Evolutionary conservation across 805 yeast species (phyloP).

Genomic region (Pichia exigua): DNA sequence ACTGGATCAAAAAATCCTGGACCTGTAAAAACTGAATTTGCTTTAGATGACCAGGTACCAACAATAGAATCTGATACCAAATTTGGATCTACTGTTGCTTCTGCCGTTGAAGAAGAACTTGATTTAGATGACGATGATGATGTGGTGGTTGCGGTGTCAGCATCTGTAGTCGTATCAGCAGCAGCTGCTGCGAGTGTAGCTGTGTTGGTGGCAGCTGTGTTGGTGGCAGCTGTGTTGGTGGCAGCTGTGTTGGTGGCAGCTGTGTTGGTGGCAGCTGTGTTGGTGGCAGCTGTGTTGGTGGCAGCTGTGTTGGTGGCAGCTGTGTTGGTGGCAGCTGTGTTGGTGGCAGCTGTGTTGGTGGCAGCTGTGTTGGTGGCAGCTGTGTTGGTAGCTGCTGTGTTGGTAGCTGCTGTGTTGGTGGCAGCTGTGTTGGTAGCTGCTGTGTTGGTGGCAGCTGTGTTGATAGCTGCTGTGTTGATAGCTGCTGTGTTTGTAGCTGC

Average conservation of each 20-base stretch:
- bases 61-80: conserved; percentile 30
- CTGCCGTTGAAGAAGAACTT: conserved; percentile 3
- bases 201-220: too few species aligned
- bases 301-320: conserved; percentile 16
- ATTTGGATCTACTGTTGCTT: conserved; percentile 5
- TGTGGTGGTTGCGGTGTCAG: not conserved
- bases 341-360: too few species aligned
- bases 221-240: conserved; percentile 15
- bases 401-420: not conserved
- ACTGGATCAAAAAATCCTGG: conserved; percentile 95
- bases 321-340: conserved; percentile 12
- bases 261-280: conserved; percentile 13
- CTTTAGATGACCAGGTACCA: conserved; percentile 95
- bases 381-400: conserved; percentile 7
- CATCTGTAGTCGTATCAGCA: conserved; percentile 5
- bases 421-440: too few species aligned
- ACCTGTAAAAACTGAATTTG: conserved; percentile 93
- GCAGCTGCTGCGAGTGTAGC: conserved; percentile 12
- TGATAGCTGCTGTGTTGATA: conserved; percentile 11
- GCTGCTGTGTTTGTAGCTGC: conserved; percentile 10
- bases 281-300: conserved; percentile 5
- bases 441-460: conserved; percentile 16
- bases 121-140: not conserved
- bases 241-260: conserved; percentile 11
- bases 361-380: too few species aligned